A percentile compares a stretch with the other conserved stretches of the same genome.
phyloP scores from a whole-genome alignment of 495 filamentous ascomycete genomes.

The Aspergillus biplanus region DNA sequence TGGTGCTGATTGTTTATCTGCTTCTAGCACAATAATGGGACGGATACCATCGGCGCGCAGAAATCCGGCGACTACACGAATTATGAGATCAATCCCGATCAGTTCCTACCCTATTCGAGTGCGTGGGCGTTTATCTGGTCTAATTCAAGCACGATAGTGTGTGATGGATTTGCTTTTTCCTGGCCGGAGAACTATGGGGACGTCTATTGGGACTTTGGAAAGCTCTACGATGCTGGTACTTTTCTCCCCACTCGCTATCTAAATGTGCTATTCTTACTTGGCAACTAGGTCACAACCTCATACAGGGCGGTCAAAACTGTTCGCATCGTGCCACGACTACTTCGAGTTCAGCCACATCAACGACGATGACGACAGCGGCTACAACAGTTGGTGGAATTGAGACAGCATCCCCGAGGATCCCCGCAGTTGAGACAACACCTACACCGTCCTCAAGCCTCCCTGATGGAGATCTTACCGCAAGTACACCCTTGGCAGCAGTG shows the following conservation, averaged over 20 bases:
- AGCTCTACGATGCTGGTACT: background rate
- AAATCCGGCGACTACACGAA: background rate
- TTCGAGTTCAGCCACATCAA: background rate
- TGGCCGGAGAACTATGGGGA: background rate
- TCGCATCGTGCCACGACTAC: background rate
- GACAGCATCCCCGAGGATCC: background rate
- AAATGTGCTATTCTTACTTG: background rate
- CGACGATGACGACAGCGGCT: background rate
- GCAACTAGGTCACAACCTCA: background rate
- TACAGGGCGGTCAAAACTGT: background rate
- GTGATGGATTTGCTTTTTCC: background rate
- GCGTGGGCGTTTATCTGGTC: background rate
- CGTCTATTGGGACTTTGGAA: background rate
- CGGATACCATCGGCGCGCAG: background rate
- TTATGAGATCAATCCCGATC: background rate
- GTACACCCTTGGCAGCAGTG: background rate
- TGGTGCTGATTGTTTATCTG: too few relatives aligned
- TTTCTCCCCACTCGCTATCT: background rate
- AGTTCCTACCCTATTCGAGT: too few relatives aligned
- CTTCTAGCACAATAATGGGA: background rate
- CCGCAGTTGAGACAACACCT: background rate
- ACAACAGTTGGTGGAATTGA: background rate
- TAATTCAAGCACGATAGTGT: background rate
- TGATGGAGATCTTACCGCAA: background rate
- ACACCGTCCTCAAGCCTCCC: background rate